A percentile compares a stretch with the other conserved stretches of the same genome.
Evolutionary conservation across 306 rosid species (phyloP).

Genomic region (Crataegus laevigata): DNA sequence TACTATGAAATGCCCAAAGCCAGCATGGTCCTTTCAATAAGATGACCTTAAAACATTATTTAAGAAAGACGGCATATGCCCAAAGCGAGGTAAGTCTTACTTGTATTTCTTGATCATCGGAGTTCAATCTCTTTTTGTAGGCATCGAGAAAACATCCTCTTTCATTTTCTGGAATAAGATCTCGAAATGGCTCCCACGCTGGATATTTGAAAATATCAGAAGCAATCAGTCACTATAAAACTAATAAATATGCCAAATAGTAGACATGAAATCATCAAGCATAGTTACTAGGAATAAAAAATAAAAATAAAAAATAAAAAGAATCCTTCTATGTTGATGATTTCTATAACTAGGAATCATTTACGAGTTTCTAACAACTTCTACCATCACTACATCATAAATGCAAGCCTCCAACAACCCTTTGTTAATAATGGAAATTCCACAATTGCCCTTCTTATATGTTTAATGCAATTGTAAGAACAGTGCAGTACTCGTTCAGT

Average conservation of each 20-base stretch:
- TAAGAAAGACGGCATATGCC: not conserved
- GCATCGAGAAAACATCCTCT: constrained; percentile 69
- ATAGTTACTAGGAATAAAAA: not conserved
- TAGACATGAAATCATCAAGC: not conserved
- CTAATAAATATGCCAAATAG: not conserved
- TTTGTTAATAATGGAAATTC: not conserved
- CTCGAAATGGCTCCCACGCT: constrained; percentile 95
- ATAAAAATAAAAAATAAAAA: too few relatives aligned
- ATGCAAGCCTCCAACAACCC: not conserved
- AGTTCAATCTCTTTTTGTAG: constrained; percentile 76
- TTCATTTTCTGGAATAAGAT: constrained; percentile 80
- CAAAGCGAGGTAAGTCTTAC: constrained; percentile 38
- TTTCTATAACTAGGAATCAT: not conserved
- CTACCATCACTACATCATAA: not conserved
- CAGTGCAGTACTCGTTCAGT: not conserved
- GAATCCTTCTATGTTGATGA: not conserved
- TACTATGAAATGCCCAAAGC: not conserved
- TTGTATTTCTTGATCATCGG: constrained; percentile 64
- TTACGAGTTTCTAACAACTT: not conserved
- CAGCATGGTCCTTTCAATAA: not conserved
- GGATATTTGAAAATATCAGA: constrained; percentile 19
- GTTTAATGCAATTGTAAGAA: not conserved
- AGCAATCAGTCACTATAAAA: constrained; percentile 16
- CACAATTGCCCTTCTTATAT: not conserved
- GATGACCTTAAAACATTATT: not conserved